These are phyloP conservation scores for Stenogyne calaminthoides DNA, from an alignment of 305 asterid genomes.

Conservation along the genomic window DNA sequence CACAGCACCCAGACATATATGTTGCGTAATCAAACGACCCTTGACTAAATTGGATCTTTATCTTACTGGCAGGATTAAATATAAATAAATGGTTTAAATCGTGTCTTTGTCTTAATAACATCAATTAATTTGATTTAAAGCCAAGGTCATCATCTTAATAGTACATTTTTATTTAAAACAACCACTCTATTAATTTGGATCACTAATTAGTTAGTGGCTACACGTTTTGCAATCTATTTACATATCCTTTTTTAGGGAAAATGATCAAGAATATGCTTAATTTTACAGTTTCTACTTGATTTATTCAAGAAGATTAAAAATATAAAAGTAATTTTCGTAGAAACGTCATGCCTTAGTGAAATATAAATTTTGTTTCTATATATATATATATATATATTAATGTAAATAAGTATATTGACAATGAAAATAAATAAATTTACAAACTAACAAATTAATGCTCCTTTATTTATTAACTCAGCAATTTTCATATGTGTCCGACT, in stretches of 20 bases:
- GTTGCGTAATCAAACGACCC: slow-evolving; percentile 4
- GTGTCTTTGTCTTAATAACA: slow-evolving; percentile 6
- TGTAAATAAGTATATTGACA: no score
- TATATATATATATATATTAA: no score
- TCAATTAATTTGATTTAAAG: not conserved
- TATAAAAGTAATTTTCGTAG: not conserved
- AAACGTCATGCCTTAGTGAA: not conserved
- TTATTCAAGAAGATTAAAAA: not conserved
- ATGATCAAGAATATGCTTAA: not conserved
- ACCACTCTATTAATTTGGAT: not conserved
- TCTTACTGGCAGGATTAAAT: not conserved
- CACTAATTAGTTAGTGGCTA: slow-evolving; percentile 8
- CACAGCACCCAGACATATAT: not conserved
- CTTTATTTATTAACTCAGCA: no score
- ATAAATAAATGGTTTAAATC: slow-evolving; percentile 8
- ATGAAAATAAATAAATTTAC: no score
- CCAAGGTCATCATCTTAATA: no score
- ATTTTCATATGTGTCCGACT: not conserved
- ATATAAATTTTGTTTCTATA: no score
- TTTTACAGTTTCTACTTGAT: not conserved
- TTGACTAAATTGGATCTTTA: not conserved
- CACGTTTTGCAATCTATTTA: not conserved
- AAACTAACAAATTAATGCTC: no score
- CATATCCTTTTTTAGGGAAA: not conserved
- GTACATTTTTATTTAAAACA: not conserved